These are phyloP conservation scores for Lolium multiflorum DNA, from an alignment of 176 grass and related monocot genomes.

Conservation along the genomic window DNA sequence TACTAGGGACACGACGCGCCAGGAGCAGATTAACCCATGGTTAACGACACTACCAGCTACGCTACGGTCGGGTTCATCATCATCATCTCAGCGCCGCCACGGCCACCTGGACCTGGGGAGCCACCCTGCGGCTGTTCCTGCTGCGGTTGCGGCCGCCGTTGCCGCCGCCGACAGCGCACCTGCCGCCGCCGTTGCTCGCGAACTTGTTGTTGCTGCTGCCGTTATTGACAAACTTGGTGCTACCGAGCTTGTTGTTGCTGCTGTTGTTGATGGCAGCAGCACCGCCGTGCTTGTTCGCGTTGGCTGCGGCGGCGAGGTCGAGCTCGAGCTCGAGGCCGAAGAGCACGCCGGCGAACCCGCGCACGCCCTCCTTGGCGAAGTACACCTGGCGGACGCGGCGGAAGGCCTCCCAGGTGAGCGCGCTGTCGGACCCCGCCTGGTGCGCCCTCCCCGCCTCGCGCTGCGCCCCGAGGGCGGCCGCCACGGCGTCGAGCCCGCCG, in stretches of 20 bases:
- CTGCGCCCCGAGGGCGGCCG: slow-evolving; percentile 49
- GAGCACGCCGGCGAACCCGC: slow-evolving; percentile 56
- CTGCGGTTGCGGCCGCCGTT: too few relatives aligned
- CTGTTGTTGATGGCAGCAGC: background rate
- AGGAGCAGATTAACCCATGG: too few relatives aligned
- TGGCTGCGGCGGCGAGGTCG: background rate
- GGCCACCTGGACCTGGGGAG: background rate
- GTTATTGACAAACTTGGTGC: background rate
- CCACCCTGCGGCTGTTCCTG: too few relatives aligned
- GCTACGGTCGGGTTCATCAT: too few relatives aligned
- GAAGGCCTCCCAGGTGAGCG: slow-evolving; percentile 84
- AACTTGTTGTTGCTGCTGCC: too few relatives aligned
- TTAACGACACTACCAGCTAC: too few relatives aligned
- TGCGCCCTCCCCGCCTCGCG: slow-evolving; percentile 64
- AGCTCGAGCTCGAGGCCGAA: slow-evolving; percentile 61
- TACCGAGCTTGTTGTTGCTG: too few relatives aligned
- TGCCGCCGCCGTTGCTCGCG: too few relatives aligned
- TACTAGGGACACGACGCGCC: too few relatives aligned
- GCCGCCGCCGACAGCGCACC: too few relatives aligned
- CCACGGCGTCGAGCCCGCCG: slow-evolving; percentile 70
- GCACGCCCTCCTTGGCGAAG: too few relatives aligned
- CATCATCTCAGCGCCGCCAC: too few relatives aligned
- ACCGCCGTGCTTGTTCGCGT: background rate
- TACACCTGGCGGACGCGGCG: slow-evolving; percentile 49
- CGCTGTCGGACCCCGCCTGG: slow-evolving; percentile 82